Conservation (phyloP, 441 rosid species). For the Gossypium gossypioides region DNA sequence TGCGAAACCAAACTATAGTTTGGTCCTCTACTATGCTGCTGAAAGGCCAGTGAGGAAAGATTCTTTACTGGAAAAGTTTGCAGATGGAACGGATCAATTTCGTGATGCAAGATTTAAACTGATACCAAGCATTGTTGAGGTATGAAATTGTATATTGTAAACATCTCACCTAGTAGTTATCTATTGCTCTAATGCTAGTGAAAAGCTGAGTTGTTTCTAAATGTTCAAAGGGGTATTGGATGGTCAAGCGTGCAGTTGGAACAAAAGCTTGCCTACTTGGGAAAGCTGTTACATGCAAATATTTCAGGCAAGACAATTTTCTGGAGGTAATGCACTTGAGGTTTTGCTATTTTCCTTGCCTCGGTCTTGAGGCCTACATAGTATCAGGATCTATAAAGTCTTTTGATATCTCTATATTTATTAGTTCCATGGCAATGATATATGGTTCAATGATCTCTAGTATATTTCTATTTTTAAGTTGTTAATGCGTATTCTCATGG, state of each 20-base stretch:
- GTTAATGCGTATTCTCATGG: not conserved
- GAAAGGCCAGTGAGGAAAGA: slow-evolving; percentile 51
- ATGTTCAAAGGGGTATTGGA: slow-evolving; percentile 60
- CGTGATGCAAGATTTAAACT: slow-evolving; percentile 67
- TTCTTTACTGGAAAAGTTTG: slow-evolving; percentile 55
- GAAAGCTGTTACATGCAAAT: slow-evolving; percentile 92
- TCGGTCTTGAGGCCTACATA: not conserved
- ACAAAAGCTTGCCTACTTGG: slow-evolving; percentile 53
- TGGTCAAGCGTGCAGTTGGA: slow-evolving; percentile 82
- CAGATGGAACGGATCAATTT: slow-evolving; percentile 53
- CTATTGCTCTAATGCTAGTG: not conserved
- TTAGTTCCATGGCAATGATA: not conserved
- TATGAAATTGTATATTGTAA: slow-evolving; percentile 11
- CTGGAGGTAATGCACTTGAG: slow-evolving; percentile 45
- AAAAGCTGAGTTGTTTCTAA: slow-evolving; percentile 5
- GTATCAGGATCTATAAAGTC: not conserved
- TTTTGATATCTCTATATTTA: not conserved
- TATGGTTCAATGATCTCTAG: not conserved
- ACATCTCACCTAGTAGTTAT: not conserved
- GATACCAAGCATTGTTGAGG: slow-evolving; percentile 60
- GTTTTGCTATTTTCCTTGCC: not conserved
- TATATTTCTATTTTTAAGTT: not conserved
- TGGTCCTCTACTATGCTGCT: slow-evolving; percentile 60
- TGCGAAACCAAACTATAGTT: slow-evolving; percentile 62
- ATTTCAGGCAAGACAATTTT: slow-evolving; percentile 86